Conservation (phyloP, 495 filamentous ascomycete species). For the Tetracladium marchalianum region DNA sequence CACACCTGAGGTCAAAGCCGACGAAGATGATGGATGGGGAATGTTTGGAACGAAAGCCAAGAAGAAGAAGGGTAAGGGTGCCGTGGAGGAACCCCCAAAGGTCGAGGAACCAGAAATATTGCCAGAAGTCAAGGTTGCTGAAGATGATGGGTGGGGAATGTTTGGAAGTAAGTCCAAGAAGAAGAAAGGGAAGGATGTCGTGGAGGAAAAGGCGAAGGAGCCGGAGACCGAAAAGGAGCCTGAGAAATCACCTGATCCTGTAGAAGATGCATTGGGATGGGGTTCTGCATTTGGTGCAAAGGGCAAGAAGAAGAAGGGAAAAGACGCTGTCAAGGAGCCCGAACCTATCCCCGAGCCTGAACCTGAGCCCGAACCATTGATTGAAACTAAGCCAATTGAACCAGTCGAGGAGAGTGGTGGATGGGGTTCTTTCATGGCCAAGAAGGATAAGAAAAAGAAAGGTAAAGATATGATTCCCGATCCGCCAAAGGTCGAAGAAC, state of each 20-base stretch:
- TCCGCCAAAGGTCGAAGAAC: neutral
- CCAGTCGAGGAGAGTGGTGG: neutral
- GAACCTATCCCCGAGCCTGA: conserved; percentile 10
- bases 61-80: conserved; percentile 24
- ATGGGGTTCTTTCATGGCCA: neutral
- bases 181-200: conserved; percentile 21
- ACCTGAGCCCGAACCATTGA: neutral
- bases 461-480: conserved; percentile 19
- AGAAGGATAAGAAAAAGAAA: conserved; percentile 19
- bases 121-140: conserved; percentile 9
- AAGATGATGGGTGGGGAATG: conserved; percentile 2
- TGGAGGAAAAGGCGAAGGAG: conserved; percentile 18
- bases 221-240: conserved; percentile 5
- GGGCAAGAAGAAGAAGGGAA: conserved; percentile 1
- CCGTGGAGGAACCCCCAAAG: neutral
- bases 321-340: neutral
- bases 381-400: neutral
- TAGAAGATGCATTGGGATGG: neutral
- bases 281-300: neutral
- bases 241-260: neutral
- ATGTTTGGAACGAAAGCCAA: conserved; percentile 22
- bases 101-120: conserved; percentile 11
- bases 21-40: conserved; percentile 25
- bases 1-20: conserved; percentile 26
- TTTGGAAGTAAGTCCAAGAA: conserved; percentile 15